Conservation (phyloP, 2,329 filamentous ascomycete genomes). For the Fusarium sp. region DNA sequence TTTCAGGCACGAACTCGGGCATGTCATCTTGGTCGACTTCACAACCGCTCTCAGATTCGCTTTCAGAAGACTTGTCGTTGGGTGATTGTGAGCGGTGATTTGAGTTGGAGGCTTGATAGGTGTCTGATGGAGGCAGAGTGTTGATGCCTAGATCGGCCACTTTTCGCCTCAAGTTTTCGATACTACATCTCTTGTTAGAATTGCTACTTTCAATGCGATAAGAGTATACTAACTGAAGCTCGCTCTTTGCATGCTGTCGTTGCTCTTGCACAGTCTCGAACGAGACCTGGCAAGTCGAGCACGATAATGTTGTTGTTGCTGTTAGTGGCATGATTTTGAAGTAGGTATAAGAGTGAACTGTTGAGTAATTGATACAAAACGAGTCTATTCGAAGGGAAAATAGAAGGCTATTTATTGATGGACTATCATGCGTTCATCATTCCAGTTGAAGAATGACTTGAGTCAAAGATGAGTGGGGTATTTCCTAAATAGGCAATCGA, state of each 20-base stretch:
- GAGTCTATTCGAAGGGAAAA: neutral
- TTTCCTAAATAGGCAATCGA: neutral
- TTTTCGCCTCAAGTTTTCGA: neutral
- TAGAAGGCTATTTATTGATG: neutral
- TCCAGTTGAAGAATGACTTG: neutral
- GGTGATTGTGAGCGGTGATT: neutral
- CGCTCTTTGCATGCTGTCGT: constrained; percentile 4
- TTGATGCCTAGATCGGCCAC: neutral
- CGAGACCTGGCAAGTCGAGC: neutral
- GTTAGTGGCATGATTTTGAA: neutral
- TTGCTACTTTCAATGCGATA: rapidly evolving
- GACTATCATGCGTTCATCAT: neutral
- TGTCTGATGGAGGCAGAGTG: neutral
- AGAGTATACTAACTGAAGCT: neutral
- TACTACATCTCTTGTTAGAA: neutral
- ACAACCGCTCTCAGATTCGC: neutral
- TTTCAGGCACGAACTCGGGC: neutral
- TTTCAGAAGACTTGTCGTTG: neutral
- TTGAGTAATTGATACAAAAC: neutral
- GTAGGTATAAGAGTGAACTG: neutral
- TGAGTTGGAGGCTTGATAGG: neutral
- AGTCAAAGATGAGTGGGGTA: neutral
- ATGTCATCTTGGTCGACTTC: neutral
- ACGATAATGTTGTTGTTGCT: neutral
- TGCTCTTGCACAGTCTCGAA: neutral